Evolutionary conservation across 2,329 filamentous ascomycete species (phyloP).

Genomic region (Pseudopyricularia cyperi): DNA sequence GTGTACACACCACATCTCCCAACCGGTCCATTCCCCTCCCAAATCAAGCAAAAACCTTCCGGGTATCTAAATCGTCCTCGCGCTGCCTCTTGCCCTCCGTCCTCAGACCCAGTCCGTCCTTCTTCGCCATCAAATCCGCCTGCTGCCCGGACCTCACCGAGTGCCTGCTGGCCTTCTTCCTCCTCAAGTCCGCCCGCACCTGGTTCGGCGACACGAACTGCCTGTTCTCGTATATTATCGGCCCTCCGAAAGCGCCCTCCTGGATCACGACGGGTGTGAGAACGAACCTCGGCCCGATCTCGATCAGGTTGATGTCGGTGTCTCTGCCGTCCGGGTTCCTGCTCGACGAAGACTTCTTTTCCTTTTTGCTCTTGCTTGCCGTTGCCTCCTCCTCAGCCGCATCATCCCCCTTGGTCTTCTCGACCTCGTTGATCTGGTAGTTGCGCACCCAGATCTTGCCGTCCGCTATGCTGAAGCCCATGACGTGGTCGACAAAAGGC

Average conservation of each 20-base stretch:
- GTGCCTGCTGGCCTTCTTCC: constrained; percentile 65
- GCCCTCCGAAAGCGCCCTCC: constrained; percentile 88
- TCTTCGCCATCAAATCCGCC: constrained; percentile 61
- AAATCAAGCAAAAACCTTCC: constrained; percentile 57
- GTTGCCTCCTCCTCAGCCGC: constrained; percentile 28
- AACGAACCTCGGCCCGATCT: constrained; percentile 89
- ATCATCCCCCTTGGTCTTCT: constrained; percentile 36
- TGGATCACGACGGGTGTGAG: constrained; percentile 90
- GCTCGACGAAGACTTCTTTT: constrained; percentile 18
- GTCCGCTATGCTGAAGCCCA: constrained; percentile 81
- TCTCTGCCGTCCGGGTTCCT: constrained; percentile 31
- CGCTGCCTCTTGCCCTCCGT: constrained; percentile 49
- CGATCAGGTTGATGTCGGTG: constrained; percentile 71
- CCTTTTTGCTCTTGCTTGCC: constrained; percentile 17
- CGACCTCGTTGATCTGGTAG: constrained; percentile 83
- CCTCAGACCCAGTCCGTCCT: constrained; percentile 62
- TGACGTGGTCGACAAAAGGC: constrained; percentile 91
- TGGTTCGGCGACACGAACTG: constrained; percentile 96
- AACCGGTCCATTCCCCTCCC: not conserved
- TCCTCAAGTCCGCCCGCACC: constrained; percentile 67
- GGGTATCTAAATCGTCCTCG: constrained; percentile 62
- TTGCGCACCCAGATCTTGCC: constrained; percentile 93
- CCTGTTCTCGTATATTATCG: constrained; percentile 96
- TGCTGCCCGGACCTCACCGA: constrained; percentile 62
- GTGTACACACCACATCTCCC: not conserved